Evolutionary conservation across 768 basidiomycete genomes (phyloP).

Genomic region (Amanita rubescens): DNA sequence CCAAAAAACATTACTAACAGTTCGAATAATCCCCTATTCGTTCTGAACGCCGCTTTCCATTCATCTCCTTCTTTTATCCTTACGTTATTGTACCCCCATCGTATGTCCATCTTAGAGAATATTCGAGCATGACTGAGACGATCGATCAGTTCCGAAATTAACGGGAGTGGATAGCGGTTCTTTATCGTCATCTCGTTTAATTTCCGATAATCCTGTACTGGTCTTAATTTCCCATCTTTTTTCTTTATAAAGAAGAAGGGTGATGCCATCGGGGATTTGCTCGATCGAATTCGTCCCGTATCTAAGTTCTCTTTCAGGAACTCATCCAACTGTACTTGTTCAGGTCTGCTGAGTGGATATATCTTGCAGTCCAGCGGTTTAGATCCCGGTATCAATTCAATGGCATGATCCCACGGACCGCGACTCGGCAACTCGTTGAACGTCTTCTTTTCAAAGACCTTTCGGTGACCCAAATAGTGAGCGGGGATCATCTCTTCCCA

Average conservation of each 20-base stretch:
- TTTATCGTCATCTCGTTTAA: neutral
- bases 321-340: neutral
- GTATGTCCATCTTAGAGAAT: conserved; percentile 33
- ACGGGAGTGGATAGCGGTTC: neutral
- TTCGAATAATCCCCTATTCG: conserved; percentile 27
- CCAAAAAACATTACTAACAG: conserved; percentile 37
- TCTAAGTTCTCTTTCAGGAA: neutral
- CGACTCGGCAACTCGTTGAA: neutral
- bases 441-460: neutral
- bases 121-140: conserved; percentile 5
- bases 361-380: too few species aligned
- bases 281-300: neutral
- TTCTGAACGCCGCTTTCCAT: conserved; percentile 35
- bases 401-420: neutral
- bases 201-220: neutral
- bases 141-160: conserved; percentile 33
- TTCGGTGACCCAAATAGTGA: neutral
- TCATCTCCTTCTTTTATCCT: conserved; percentile 33
- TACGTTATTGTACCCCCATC: conserved; percentile 33
- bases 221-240: neutral
- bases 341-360: neutral
- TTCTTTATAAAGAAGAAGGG: neutral
- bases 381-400: neutral
- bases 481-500: neutral
- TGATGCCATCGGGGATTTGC: neutral